phyloP scores from a whole-genome alignment of 2,329 filamentous ascomycete genomes.

The Phaeosphaeriaceae sp. region DNA sequence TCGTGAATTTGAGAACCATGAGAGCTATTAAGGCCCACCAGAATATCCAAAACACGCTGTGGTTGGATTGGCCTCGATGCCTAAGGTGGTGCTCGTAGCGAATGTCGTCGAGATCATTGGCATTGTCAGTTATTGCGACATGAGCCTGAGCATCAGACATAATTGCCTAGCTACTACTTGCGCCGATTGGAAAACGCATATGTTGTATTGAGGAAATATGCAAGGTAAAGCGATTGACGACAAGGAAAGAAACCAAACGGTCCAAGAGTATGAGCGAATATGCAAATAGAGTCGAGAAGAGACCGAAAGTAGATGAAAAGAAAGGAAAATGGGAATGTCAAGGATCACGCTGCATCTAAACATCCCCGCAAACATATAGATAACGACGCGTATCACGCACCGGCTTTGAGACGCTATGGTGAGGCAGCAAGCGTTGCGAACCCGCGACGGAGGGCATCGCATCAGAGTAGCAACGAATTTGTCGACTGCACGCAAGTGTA shows the following conservation, averaged over 20 bases:
- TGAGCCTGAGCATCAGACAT: not conserved
- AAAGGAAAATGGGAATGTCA: not conserved
- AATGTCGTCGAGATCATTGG: constrained; percentile 22
- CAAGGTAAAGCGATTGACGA: not conserved
- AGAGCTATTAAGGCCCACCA: constrained; percentile 23
- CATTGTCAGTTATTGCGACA: not conserved
- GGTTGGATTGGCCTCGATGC: constrained; percentile 27
- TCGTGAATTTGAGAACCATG: constrained; percentile 4
- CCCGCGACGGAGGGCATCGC: too few relatives aligned
- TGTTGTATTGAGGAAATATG: not conserved
- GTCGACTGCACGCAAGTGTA: too few relatives aligned
- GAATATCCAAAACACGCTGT: constrained; percentile 17
- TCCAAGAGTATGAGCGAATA: not conserved
- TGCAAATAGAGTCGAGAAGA: not conserved
- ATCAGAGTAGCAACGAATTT: too few relatives aligned
- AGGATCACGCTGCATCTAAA: not conserved
- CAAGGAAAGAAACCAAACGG: not conserved
- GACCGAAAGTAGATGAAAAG: not conserved
- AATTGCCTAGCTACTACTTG: not conserved
- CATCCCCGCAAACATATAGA: not conserved
- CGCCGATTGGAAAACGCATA: not conserved
- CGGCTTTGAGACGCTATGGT: constrained; percentile 13
- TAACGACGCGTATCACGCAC: constrained; percentile 7
- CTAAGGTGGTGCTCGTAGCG: constrained; percentile 34
- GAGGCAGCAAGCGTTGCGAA: constrained; percentile 8